phyloP scores from a whole-genome alignment of 2,329 filamentous ascomycete species.

The Nakataea oryzae region DNA sequence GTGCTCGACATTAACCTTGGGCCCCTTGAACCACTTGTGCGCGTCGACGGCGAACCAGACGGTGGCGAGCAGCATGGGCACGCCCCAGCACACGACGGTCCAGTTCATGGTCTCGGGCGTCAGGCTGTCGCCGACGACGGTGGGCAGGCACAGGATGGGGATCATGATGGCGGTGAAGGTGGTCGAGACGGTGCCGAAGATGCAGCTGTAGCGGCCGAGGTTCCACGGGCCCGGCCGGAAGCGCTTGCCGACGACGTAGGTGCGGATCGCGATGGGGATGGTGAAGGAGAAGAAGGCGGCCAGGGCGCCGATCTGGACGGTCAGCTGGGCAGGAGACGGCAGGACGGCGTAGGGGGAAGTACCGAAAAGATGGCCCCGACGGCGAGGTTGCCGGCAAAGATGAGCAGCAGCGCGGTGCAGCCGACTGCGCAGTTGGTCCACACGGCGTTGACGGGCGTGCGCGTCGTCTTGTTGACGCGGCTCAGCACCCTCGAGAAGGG shows the following conservation, averaged over 20 bases:
- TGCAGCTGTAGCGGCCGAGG: constrained; percentile 46
- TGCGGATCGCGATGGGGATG: constrained; percentile 46
- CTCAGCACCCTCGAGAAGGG: constrained; percentile 47
- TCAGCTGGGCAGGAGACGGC: not conserved
- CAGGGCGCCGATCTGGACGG: constrained; percentile 36
- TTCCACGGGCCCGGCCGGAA: constrained; percentile 63
- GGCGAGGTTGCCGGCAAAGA: constrained; percentile 45
- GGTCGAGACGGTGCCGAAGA: constrained; percentile 45
- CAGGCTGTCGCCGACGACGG: constrained; percentile 41
- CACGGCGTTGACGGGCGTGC: constrained; percentile 38
- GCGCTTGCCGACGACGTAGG: constrained; percentile 48
- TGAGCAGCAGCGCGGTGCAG: constrained; percentile 44
- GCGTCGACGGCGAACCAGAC: constrained; percentile 56
- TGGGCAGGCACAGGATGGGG: constrained; percentile 49
- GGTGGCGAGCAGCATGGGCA: constrained; percentile 45
- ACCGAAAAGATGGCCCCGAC: constrained; percentile 56
- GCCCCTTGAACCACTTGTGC: constrained; percentile 59
- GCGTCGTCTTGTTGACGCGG: constrained; percentile 36
- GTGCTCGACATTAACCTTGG: constrained; percentile 52
- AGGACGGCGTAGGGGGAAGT: not conserved
- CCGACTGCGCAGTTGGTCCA: constrained; percentile 43
- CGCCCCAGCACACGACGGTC: constrained; percentile 53
- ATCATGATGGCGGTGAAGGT: constrained; percentile 56
- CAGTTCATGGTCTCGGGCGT: constrained; percentile 46
- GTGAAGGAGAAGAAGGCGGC: constrained; percentile 49